phyloP scores from a whole-genome alignment of 805 yeast species.

The Kodamaea kakaduensis region DNA sequence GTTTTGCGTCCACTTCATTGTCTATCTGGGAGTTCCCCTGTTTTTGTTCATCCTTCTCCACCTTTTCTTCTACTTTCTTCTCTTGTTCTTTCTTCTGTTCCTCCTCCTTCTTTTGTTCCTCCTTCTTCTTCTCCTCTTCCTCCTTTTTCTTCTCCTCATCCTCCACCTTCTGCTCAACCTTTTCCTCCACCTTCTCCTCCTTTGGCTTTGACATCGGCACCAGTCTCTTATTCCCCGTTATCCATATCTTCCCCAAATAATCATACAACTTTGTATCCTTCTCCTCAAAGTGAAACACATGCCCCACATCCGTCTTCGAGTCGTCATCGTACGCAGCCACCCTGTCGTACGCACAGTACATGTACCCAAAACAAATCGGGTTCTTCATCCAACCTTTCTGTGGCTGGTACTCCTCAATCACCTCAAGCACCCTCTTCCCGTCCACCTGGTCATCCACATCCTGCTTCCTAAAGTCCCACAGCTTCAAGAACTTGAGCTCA shows the following conservation, averaged over 20 bases:
- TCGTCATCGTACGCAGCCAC: conserved; percentile 20
- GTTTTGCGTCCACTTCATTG: not conserved
- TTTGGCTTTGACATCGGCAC: conserved; percentile 6
- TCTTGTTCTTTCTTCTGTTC: conserved; percentile 5
- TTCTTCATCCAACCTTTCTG: conserved; percentile 43
- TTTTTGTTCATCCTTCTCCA: too few species aligned
- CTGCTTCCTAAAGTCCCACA: conserved; percentile 21
- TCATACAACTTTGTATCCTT: conserved; percentile 18
- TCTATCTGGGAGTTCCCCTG: too few species aligned
- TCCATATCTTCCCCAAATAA: conserved; percentile 36
- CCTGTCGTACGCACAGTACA: conserved; percentile 37
- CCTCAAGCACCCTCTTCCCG: conserved; percentile 11
- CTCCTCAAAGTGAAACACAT: conserved; percentile 20
- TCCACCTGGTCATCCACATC: conserved; percentile 31
- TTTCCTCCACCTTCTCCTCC: not conserved
- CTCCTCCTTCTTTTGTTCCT: conserved; percentile 1
- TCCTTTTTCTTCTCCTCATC: not conserved
- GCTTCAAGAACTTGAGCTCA: conserved; percentile 16
- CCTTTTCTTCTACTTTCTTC: not conserved
- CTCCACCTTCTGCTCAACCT: not conserved
- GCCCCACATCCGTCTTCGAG: conserved; percentile 20
- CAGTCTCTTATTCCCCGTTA: conserved; percentile 18
- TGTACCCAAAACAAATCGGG: conserved; percentile 31
- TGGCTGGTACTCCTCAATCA: conserved; percentile 26
- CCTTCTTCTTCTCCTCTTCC: conserved; percentile 2